Percentiles rank a stretch among this genome's conserved stretches.
Evolutionary conservation across 768 basidiomycete genomes (phyloP).

Genomic region (Lactarius indigo): DNA sequence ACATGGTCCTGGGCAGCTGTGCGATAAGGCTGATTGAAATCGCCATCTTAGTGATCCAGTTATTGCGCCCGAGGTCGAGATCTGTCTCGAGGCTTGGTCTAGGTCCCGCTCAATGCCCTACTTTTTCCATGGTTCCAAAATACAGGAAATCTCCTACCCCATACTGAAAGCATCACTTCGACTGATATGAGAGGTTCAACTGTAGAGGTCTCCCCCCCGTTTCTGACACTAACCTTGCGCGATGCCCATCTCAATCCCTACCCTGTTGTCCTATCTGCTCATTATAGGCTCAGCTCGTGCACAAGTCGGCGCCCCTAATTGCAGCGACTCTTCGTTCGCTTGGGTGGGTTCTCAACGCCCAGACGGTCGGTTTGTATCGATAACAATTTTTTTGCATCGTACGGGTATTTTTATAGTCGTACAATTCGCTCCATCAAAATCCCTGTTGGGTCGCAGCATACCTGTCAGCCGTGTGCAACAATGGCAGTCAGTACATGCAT

Average conservation of each 20-base stretch:
- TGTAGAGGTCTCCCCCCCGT: background rate
- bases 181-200: background rate
- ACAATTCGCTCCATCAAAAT: constrained; percentile 16
- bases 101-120: background rate
- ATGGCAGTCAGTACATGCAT: constrained; percentile 10
- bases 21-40: no score
- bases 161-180: background rate
- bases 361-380: background rate
- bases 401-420: background rate
- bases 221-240: background rate
- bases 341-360: constrained; percentile 16
- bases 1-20: no score
- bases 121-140: background rate
- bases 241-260: background rate
- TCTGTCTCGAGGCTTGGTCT: background rate
- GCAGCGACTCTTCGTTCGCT: background rate
- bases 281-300: background rate
- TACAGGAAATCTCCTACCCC: background rate
- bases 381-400: background rate
- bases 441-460: constrained; percentile 13
- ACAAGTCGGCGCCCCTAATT: constrained; percentile 8
- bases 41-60: no score
- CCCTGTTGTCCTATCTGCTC: background rate
- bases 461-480: constrained; percentile 6
- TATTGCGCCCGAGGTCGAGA: background rate